Evolutionary conservation across 108 stramenopile genomes (phyloP).

Genomic region (Craspedostauros australis): DNA sequence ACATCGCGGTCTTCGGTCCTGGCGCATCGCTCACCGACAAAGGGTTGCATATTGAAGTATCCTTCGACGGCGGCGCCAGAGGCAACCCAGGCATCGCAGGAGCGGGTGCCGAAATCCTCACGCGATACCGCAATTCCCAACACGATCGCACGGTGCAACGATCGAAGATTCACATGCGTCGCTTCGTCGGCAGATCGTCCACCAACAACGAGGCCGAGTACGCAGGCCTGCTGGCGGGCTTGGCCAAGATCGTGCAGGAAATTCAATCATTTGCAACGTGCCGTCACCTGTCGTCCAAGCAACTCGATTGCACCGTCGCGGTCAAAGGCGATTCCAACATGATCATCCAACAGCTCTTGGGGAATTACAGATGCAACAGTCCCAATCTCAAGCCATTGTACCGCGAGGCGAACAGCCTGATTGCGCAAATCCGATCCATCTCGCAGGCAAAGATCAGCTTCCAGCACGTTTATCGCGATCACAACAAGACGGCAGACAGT

Average conservation of each 20-base stretch:
- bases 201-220: constrained; percentile 88
- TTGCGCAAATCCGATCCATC: not conserved
- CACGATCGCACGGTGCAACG: not conserved
- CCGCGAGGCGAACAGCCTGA: constrained; percentile 5
- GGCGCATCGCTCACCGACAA: too few species aligned
- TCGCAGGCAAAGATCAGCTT: constrained; percentile 8
- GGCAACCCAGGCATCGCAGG: constrained; percentile 86
- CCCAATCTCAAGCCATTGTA: constrained; percentile 35
- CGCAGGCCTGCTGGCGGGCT: constrained; percentile 49
- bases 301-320: too few species aligned
- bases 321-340: constrained; percentile 72
- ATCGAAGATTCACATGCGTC: constrained; percentile 20
- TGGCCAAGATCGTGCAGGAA: constrained; percentile 29
- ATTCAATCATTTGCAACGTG: not conserved
- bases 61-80: constrained; percentile 80
- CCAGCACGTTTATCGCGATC: constrained; percentile 63
- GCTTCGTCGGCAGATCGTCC: constrained; percentile 32
- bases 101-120: constrained; percentile 46
- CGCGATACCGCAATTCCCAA: not conserved
- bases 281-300: not conserved
- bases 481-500: constrained; percentile 67
- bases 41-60: constrained; percentile 31
- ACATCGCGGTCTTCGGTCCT: too few species aligned
- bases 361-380: constrained; percentile 48
- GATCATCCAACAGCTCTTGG: constrained; percentile 69